Evolutionary conservation across 495 filamentous ascomycete genomes (phyloP).

Genomic region (Neurospora terricola): DNA sequence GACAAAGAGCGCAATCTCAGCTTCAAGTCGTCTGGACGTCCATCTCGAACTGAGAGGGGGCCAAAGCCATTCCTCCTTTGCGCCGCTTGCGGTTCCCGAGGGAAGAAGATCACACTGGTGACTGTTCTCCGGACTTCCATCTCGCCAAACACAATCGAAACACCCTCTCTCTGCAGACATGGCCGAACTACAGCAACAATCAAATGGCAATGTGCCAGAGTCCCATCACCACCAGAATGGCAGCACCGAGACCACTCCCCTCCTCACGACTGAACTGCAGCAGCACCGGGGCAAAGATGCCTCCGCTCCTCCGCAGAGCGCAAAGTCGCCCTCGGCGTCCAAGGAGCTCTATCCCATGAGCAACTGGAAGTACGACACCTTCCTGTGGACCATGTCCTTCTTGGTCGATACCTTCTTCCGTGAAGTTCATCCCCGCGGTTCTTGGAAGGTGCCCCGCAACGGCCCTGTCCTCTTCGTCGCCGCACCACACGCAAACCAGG

Average conservation of each 20-base stretch:
- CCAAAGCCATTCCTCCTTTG: not conserved
- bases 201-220: not conserved
- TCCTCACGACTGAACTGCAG: constrained; percentile 9
- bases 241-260: not conserved
- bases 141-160: not conserved
- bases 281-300: constrained; percentile 5
- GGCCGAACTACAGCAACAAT: not conserved
- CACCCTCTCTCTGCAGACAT: not conserved
- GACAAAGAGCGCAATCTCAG: not conserved
- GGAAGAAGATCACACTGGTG: not conserved
- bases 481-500: constrained; percentile 98
- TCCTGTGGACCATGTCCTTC: constrained; percentile 75
- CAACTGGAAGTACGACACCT: constrained; percentile 68
- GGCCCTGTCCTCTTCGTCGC: constrained; percentile 93
- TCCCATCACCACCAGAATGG: not conserved
- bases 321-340: constrained; percentile 12
- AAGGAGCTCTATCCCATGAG: constrained; percentile 60
- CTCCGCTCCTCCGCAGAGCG: constrained; percentile 13
- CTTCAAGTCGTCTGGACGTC: not conserved
- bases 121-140: not conserved
- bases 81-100: not conserved
- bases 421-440: constrained; percentile 87
- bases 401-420: constrained; percentile 93
- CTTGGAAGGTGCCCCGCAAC: constrained; percentile 81
- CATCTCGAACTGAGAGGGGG: not conserved